A percentile compares a stretch with the other conserved stretches of the same genome.
These are phyloP conservation scores for Aspergillus mulundensis DNA, from an alignment of 495 filamentous ascomycete genomes.

Conservation along the genomic window DNA sequence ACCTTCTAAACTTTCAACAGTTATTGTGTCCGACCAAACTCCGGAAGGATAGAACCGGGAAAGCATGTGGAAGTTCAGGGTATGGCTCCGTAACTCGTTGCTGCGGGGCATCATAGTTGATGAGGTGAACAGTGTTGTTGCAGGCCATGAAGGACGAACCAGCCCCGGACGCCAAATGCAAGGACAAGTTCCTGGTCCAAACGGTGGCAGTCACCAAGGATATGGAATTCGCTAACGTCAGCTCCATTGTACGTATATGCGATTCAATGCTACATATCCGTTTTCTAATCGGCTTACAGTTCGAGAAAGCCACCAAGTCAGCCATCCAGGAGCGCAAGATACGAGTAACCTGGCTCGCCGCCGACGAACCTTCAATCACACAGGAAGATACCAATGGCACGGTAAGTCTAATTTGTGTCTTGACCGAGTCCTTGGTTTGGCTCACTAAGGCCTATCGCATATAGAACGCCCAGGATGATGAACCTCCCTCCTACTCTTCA, in stretches of 20 bases:
- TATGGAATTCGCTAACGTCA: slow-evolving; percentile 74
- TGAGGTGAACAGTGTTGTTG: slow-evolving; percentile 64
- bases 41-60: slow-evolving; percentile 86
- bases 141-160: slow-evolving; percentile 98
- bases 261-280: neutral
- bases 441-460: neutral
- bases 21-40: slow-evolving; percentile 97
- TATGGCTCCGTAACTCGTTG: slow-evolving; percentile 39
- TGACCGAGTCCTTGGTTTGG: neutral
- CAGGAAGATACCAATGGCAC: slow-evolving; percentile 42
- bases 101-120: slow-evolving; percentile 8
- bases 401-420: slow-evolving; percentile 28
- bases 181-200: slow-evolving; percentile 98
- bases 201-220: slow-evolving; percentile 81
- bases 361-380: slow-evolving; percentile 48
- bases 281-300: slow-evolving; percentile 30
- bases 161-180: slow-evolving; percentile 76
- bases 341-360: slow-evolving; percentile 72
- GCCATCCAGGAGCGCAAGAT: slow-evolving; percentile 91
- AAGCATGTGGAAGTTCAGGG: slow-evolving; percentile 88
- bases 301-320: slow-evolving; percentile 72
- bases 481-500: slow-evolving; percentile 55
- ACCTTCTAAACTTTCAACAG: slow-evolving; percentile 46
- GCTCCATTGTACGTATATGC: slow-evolving; percentile 66
- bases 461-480: slow-evolving; percentile 34